These are phyloP conservation scores for Physaria fendleri DNA, from an alignment of 345 rosid genomes.

Conservation along the genomic window DNA sequence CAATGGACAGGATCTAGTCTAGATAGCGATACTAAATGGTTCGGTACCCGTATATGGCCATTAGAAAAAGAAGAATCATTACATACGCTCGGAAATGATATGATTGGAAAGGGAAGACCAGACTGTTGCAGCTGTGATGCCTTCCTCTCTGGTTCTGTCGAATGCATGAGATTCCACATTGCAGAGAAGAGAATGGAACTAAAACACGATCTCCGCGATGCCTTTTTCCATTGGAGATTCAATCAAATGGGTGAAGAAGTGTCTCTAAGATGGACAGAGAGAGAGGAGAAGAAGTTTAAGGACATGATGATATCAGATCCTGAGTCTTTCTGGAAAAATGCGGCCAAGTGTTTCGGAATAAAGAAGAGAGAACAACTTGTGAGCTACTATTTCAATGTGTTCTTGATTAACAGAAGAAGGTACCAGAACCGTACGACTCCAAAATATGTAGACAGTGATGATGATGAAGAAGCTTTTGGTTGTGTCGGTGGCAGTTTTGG, in stretches of 20 bases:
- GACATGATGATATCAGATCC: constrained; percentile 30
- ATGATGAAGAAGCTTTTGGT: constrained; percentile 45
- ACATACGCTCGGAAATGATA: constrained; percentile 20
- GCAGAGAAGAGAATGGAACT: constrained; percentile 59
- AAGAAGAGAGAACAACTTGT: constrained; percentile 53
- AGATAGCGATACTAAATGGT: constrained; percentile 63
- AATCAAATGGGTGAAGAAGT: constrained; percentile 80
- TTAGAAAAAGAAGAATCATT: constrained; percentile 5
- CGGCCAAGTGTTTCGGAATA: constrained; percentile 26
- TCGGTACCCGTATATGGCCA: constrained; percentile 60
- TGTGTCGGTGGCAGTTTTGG: constrained; percentile 45
- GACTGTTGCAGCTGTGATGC: constrained; percentile 47
- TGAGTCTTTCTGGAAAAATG: constrained; percentile 37
- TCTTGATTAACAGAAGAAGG: constrained; percentile 46
- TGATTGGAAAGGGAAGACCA: constrained; percentile 54
- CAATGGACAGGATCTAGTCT: constrained; percentile 48
- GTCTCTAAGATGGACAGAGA: constrained; percentile 46
- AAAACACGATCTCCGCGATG: constrained; percentile 53
- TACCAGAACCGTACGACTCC: constrained; percentile 67
- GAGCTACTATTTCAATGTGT: constrained; percentile 69
- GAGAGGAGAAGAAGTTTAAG: constrained; percentile 52
- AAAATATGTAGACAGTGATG: constrained; percentile 37
- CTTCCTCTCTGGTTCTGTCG: constrained; percentile 34
- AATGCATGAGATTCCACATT: constrained; percentile 63
- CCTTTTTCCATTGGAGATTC: constrained; percentile 57